A percentile compares a stretch with the other conserved stretches of the same genome.
These are phyloP conservation scores for Marchantia paleacea DNA, from an alignment of 225 moss, liverwort and hornwort genomes.

Conservation along the genomic window DNA sequence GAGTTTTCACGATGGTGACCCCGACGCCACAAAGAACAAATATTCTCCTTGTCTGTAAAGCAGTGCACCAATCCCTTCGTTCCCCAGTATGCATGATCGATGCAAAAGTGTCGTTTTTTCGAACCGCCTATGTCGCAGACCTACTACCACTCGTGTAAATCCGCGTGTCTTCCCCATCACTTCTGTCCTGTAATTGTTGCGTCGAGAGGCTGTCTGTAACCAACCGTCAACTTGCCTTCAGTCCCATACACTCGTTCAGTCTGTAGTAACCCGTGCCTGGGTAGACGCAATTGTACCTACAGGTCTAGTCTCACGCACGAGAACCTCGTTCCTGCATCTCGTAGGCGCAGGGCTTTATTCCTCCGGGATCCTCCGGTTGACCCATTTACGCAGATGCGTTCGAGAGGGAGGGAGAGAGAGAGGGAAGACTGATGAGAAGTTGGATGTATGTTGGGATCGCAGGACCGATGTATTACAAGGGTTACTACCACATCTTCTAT, in stretches of 20 bases:
- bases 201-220: not conserved
- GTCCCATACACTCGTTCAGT: not conserved
- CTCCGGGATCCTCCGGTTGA: not conserved
- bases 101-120: not conserved
- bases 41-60: not conserved
- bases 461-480: constrained; percentile 78
- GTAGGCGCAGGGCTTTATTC: not conserved
- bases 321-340: not conserved
- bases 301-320: not conserved
- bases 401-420: no score
- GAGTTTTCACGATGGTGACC: no score
- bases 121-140: not conserved
- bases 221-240: not conserved
- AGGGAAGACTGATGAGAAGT: not conserved
- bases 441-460: constrained; percentile 2
- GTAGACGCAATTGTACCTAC: no score
- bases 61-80: not conserved
- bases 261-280: no score
- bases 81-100: not conserved
- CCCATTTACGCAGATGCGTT: no score
- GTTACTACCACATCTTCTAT: constrained; percentile 79
- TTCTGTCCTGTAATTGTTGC: not conserved
- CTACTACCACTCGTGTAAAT: not conserved
- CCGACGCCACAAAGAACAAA: not conserved
- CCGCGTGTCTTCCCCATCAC: not conserved